Base-by-base conservation (phyloP, 163 green algal genomes). In the Smithsoniella earleae region DNA sequence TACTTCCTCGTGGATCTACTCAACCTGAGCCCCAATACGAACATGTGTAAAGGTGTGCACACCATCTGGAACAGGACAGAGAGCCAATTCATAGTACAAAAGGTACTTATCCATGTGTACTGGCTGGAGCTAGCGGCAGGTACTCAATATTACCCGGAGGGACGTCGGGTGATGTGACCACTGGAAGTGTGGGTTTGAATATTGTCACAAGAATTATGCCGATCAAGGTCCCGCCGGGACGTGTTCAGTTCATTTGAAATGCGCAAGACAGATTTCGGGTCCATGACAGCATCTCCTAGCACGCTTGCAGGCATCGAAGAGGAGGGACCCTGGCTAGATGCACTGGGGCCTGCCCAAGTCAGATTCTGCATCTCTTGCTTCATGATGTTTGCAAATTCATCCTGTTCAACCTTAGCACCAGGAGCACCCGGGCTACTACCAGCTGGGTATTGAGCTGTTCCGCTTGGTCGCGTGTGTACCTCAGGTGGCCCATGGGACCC, bases 291-390 rank as follows among this genome's bases (percentile, higher is more conserved):
- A 54, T 16, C 43, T 18, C 16, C 18, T 18, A 18, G 16, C 18
- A 18, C 43, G 16, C 16, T 54, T 16, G 16, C 43, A 27, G 43
- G 20, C 44, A 20, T 54, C 20, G n/a, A n/a, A n/a, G n/a, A n/a
- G 20, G 44, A 54, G 44, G 20, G 25, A 64, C 1, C 0, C 13
- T 64, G 6, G 8, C 13, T 27, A 25, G 8, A 25, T 10, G 27
- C 58, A 38, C 58, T 69, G 6, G 58, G 58, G 8, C 58, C 58
- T 6, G 58, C 58, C 58, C 58, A 69, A 8, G 20, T 33, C 58
- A 69, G 25, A 8, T 69, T 30, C 22, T 69, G 30, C 20, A 69
- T 30, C 58, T 69, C 58, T 5, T 69, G 58, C 58, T 69, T 69
- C 58, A 69, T 69, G 6, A 69, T 1, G 34, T 69, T 33, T 43